Conservation (phyloP, 306 rosid species). For the Sindora glabra region DNA sequence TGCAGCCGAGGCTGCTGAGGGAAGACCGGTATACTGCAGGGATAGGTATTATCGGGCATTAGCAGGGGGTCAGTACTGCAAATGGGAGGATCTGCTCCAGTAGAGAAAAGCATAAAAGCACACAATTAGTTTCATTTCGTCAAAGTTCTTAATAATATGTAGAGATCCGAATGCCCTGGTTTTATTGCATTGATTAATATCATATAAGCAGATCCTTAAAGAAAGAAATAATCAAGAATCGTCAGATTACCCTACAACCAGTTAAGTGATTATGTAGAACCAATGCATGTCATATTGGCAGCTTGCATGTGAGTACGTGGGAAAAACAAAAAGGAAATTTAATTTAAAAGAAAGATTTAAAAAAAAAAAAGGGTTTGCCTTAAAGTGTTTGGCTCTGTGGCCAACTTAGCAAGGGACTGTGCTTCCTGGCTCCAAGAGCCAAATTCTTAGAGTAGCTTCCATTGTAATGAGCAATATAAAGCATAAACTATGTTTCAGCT, state of each 20-base stretch:
- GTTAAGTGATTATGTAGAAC: not conserved
- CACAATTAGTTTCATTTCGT: slow-evolving; percentile 9
- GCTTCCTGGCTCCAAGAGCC: slow-evolving; percentile 9
- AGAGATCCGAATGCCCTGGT: slow-evolving; percentile 17
- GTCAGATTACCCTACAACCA: not conserved
- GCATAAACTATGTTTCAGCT: not conserved
- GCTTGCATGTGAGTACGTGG: too few relatives aligned
- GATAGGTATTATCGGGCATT: slow-evolving; percentile 90
- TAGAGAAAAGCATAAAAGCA: slow-evolving; percentile 22
- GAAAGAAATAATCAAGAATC: slow-evolving; percentile 3
- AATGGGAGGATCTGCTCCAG: slow-evolving; percentile 83
- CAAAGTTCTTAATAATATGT: slow-evolving; percentile 26
- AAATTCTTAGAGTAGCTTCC: not conserved
- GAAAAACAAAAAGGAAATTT: too few relatives aligned
- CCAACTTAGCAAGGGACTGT: not conserved
- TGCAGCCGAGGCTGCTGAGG: slow-evolving; percentile 96
- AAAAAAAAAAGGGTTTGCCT: too few relatives aligned
- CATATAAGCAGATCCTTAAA: slow-evolving; percentile 6
- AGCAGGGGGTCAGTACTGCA: slow-evolving; percentile 99
- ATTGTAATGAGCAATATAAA: not conserved
- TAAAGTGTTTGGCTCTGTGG: slow-evolving; percentile 5
- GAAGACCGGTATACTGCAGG: slow-evolving; percentile 96
- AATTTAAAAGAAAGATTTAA: too few relatives aligned
- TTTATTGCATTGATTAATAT: slow-evolving; percentile 3
- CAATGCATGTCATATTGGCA: not conserved